Conservation (phyloP, 1,139 yeast genomes). For the Candida albicans region DNA sequence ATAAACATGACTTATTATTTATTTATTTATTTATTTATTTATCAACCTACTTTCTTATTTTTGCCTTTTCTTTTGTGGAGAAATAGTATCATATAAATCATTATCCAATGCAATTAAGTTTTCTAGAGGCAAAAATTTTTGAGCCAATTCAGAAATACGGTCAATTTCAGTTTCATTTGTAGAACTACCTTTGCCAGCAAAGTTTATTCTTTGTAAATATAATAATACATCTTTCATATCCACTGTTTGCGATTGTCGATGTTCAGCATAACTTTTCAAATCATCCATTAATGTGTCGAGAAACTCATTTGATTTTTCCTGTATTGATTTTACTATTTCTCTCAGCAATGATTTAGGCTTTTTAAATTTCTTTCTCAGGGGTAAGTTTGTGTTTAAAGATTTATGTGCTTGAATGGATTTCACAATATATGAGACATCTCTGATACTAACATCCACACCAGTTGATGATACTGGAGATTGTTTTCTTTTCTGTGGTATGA, state of each 20-base stretch:
- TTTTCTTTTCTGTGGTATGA: conserved; percentile 2
- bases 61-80: neutral
- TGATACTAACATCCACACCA: neutral
- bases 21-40: neutral
- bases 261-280: conserved; percentile 35
- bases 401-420: conserved; percentile 6
- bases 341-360: conserved; percentile 3
- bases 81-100: conserved; percentile 20
- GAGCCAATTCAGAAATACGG: conserved; percentile 34
- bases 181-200: conserved; percentile 20
- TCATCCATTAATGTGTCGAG: conserved; percentile 34
- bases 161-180: conserved; percentile 17
- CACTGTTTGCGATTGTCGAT: conserved; percentile 30
- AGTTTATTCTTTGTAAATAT: conserved; percentile 35
- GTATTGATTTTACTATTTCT: conserved; percentile 14
- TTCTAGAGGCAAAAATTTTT: conserved; percentile 39
- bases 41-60: too few relatives aligned
- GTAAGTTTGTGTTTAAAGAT: neutral
- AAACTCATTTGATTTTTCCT: conserved; percentile 29
- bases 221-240: conserved; percentile 37
- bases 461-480: neutral
- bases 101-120: conserved; percentile 35
- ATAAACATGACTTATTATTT: neutral
- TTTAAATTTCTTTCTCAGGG: neutral
- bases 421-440: conserved; percentile 7